Evolutionary conservation across 2,329 filamentous ascomycete species (phyloP), one percentile per base, ranked within the genome.

Genomic region (Cladophialophora bantiana): DNA sequence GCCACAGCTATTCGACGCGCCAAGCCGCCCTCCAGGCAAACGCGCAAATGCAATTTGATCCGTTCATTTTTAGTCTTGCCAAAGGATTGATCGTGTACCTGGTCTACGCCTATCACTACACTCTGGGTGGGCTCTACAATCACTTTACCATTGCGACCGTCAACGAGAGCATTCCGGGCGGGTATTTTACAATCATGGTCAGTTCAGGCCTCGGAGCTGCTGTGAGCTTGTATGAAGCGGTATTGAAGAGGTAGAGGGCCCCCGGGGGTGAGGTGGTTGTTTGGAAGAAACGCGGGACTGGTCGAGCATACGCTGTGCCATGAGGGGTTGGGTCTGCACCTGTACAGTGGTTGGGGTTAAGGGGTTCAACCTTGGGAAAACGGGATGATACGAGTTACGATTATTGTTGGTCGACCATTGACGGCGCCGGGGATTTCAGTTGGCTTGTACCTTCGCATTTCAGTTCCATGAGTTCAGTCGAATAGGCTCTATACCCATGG

Each of bases 41-140:
- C 38, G 61, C 68, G 35, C 65, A 69, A 31, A 59, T 68, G 50
- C 68, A 70, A 77, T 88, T 94, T 70, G 95, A 99, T 77, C 94
- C 94, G 3, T 82, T 98, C 75, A 91, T 90, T 26, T 99, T 96
- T 81, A 96, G 94, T 81, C 89, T 98, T 65, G 88, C 88, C 73
- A 97, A 97, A 83, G 94, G 90, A 0, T 77, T 98, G 62, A 79
- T 94, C 66, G 89, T 91, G 7, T 97, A 91, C 78, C 85, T 94
- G 38, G 89, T 97, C 18, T 97, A 94, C 76, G 87, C 85, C 9
- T 88, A 77, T 7, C 73, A 76, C 20, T 79, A 80, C 69, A 75
- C 72, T 32, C 78, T 80, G 65, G 78, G 74, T 71, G 74, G 76
- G 18, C 32, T 80, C 9, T 82, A 76, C 70, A 77, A 74, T 69